A percentile compares a stretch with the other conserved stretches of the same genome.
Conservation (phyloP, 805 yeast species). For the Diddensiella caesifluorescens region DNA sequence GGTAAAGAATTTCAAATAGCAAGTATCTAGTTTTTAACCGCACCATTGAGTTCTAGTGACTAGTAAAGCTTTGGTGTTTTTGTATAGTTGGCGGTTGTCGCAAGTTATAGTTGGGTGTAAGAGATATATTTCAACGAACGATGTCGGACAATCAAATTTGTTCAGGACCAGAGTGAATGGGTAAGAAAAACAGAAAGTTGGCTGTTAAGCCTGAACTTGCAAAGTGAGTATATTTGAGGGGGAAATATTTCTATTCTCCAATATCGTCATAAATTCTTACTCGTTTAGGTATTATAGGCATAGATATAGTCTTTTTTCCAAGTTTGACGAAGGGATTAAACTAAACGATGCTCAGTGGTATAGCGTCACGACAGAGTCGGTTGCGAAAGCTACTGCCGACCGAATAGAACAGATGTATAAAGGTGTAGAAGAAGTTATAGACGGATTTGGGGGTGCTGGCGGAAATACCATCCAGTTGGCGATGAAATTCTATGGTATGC, state of each 20-base stretch:
- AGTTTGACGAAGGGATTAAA: constrained; percentile 60
- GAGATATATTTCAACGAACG: too few relatives aligned
- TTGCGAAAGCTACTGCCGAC: constrained; percentile 47
- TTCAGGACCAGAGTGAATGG: constrained; percentile 6
- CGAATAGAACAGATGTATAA: constrained; percentile 20
- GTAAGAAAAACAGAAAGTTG: not conserved
- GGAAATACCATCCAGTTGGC: constrained; percentile 78
- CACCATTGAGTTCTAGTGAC: constrained; percentile 56
- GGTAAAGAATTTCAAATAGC: constrained; percentile 71
- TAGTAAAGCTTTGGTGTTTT: not conserved
- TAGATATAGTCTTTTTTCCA: constrained; percentile 55
- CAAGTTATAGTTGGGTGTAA: too few relatives aligned
- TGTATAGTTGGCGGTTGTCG: too few relatives aligned
- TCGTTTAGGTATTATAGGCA: constrained; percentile 28
- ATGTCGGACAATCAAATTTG: too few relatives aligned
- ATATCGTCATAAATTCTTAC: constrained; percentile 1
- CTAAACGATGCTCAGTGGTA: constrained; percentile 76
- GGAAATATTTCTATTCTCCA: not conserved
- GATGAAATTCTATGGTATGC: constrained; percentile 17
- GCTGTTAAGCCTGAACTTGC: constrained; percentile 4
- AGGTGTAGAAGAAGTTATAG: constrained; percentile 38
- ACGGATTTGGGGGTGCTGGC: constrained; percentile 83
- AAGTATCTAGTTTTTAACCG: constrained; percentile 81
- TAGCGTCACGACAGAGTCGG: constrained; percentile 78
- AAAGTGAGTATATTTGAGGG: constrained; percentile 1